Base-by-base conservation (phyloP, 2,329 filamentous ascomycete species). In the Hyphodiscus sp. region DNA sequence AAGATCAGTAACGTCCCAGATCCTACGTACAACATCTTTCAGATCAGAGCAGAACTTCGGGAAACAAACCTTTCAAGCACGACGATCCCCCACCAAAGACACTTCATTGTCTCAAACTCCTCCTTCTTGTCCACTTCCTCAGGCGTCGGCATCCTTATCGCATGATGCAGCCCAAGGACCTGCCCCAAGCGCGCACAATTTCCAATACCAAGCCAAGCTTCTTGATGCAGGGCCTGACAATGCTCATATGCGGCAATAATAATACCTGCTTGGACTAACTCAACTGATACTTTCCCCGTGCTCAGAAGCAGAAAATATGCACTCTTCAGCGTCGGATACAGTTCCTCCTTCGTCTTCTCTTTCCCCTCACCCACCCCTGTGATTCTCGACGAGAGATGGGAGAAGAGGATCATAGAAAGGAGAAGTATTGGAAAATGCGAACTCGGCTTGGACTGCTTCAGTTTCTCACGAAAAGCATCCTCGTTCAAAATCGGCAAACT, bases 61-160 rank as follows among this genome's bases (percentile, higher is more conserved):
- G 26, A 16, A 16, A 52, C 54, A 8, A 49, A 58, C 59, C 58
- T 53, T 51, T 61, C 58, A 1, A 60, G 45, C 13, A 60, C 45
- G 4, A 58, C 52, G 18, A 60, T 50, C 8, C 44, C 48, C 58
- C 59, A 61, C 58, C 58, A 61, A n/a, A 60, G 29, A 48, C 50
- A 51, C 23, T 55, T 54, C 16, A 43, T 51, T 16, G 41, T 50
- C 20, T 58, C 58, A 8, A 56, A 45, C 1, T 30, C 30, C 1
- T 10, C 29, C 41, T 23, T 23, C 20, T 52, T 41, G 13, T 38
- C 42, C 20, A 16, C n/a, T 8, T 53, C 48, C 15, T 46, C 29
- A 2, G 52, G 47, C 7, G 45, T 30, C 16, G 38, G 11, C 16
- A 47, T 42, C 6, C 41, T 29, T 8, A 58, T 41, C 11, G 29